Conservation (phyloP, 495 filamentous ascomycete species). For the Neurospora discreta region DNA sequence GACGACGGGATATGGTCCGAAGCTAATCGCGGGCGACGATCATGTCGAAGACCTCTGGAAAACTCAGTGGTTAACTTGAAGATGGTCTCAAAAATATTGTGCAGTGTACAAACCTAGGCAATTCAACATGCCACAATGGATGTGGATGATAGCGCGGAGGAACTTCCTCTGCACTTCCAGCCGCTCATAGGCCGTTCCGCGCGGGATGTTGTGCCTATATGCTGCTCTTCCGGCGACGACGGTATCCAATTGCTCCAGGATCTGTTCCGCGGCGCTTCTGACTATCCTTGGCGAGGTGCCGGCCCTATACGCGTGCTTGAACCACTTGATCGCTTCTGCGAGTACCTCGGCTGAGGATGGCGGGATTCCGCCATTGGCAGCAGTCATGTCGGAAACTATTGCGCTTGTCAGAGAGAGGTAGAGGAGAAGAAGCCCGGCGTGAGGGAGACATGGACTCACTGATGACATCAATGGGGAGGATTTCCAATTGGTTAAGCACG, state of each 20-base stretch:
- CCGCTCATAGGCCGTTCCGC: neutral
- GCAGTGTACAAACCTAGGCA: neutral
- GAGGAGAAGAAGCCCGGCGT: neutral
- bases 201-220: neutral
- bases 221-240: neutral
- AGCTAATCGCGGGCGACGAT: neutral
- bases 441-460: neutral
- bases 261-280: neutral
- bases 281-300: neutral
- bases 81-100: neutral
- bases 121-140: neutral
- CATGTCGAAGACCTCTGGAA: neutral
- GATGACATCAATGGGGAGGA: neutral
- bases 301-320: neutral
- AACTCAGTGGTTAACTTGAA: neutral
- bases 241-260: neutral
- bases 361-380: neutral
- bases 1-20: neutral
- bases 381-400: neutral
- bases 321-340: neutral
- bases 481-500: neutral
- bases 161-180: neutral
- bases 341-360: neutral
- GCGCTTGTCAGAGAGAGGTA: neutral
- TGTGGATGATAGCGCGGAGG: neutral